Evolutionary conservation across 257 asterid species (phyloP), one percentile per base, ranked within the genome.

Genomic region (Lithospermum erythrorhizon): DNA sequence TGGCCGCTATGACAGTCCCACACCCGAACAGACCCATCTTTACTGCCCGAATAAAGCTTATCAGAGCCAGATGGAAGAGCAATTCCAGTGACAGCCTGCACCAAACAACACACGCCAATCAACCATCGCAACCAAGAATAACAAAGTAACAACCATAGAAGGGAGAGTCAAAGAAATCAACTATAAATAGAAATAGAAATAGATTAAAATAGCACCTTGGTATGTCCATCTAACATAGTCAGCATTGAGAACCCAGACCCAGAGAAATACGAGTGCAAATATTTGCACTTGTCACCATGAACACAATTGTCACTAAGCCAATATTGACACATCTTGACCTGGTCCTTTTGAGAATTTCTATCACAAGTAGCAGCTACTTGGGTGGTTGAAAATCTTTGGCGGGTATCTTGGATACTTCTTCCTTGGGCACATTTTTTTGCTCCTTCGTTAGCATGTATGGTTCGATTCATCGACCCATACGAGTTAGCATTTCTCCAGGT

Each of bases 1-100:
- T 79, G 79, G 20, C 83, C 85, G 60, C 76, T 80, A 58, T 74
- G 64, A 78, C 85, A 80, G 63, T 83, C 84, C 90, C 78, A 80
- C 57, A 61, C 59, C 51, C 73, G 59, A 52, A 80, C 27, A 22
- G 66, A 52, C 67, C 65, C 61, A 48, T 80, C 87, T 57, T 78
- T 64, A 69, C 87, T 65, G 29, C 70, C 66, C 1, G 87, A 67
- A 55, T 66, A 78, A 13, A 83, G 80, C 71, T 83, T 78, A 62
- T 74, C 73, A n/a, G 57, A 66, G 18, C 80, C 78, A 64, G 72
- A 63, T 49, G 83, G 83, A 53, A 80, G 78, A 21, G 82, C 53
- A 55, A 80, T 76, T 61, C 83, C 87, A 57, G 81, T 67, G 55
- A 83, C 59, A 62, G 73, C 76, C 87, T 83, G 63, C 7, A 22